phyloP scores from a whole-genome alignment of 2,329 filamentous ascomycete genomes.

The Fusarium temperatum region DNA sequence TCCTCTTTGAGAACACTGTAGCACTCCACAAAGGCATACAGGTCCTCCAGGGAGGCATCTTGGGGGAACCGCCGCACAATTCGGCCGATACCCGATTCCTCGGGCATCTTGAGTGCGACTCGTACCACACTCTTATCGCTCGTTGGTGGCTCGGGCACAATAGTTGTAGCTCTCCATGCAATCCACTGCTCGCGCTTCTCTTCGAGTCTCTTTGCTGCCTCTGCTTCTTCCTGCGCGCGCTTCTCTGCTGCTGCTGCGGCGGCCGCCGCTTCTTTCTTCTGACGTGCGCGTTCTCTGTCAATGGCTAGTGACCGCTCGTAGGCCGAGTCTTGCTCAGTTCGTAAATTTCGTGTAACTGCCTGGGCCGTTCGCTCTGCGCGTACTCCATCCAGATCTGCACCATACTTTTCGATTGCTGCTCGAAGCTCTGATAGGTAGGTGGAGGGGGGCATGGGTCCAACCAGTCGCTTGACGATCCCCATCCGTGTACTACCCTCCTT shows the following conservation, averaged over 20 bases:
- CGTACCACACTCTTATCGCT: conserved; percentile 75
- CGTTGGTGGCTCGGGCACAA: conserved; percentile 73
- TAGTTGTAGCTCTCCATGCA: conserved; percentile 75
- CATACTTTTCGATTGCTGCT: conserved; percentile 77
- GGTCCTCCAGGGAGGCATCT: conserved; percentile 79
- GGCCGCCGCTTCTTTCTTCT: conserved; percentile 78
- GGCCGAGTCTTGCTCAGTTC: conserved; percentile 90
- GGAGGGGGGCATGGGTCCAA: conserved; percentile 73
- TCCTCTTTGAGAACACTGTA: conserved; percentile 69
- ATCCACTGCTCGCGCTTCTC: conserved; percentile 73
- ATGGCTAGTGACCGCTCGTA: conserved; percentile 91
- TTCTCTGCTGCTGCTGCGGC: conserved; percentile 74
- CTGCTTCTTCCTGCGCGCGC: conserved; percentile 66
- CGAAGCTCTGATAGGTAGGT: conserved; percentile 82
- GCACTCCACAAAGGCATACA: conserved; percentile 97
- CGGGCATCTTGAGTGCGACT: conserved; percentile 72
- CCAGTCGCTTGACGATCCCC: conserved; percentile 84
- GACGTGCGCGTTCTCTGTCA: conserved; percentile 84
- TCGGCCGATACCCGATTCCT: conserved; percentile 70
- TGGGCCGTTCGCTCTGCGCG: conserved; percentile 82
- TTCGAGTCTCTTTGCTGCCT: conserved; percentile 63
- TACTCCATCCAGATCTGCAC: conserved; percentile 76
- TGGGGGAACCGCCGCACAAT: conserved; percentile 79
- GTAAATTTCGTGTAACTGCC: conserved; percentile 79
- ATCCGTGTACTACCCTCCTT: conserved; percentile 86